Conservation (phyloP, 2,329 filamentous ascomycete species). For the Monosporascus cannonballus region DNA sequence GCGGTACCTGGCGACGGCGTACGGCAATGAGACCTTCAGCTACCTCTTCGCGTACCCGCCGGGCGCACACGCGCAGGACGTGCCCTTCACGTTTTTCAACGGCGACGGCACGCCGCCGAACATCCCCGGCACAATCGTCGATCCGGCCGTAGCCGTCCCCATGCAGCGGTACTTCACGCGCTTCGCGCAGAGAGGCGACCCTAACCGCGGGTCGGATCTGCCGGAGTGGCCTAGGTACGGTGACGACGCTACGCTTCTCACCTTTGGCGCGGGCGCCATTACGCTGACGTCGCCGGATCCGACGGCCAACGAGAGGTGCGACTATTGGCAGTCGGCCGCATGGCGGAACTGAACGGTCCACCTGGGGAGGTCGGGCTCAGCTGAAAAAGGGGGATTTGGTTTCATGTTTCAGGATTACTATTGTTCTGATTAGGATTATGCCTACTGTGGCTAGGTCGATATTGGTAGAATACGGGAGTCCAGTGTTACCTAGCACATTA, state of each 20-base stretch:
- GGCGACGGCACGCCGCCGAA: slow-evolving; percentile 22
- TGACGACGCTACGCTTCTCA: slow-evolving; percentile 8
- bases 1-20: slow-evolving; percentile 40
- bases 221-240: slow-evolving; percentile 20
- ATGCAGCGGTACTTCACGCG: slow-evolving; percentile 31
- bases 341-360: background rate
- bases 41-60: slow-evolving; percentile 49
- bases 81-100: slow-evolving; percentile 47
- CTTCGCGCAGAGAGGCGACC: slow-evolving; percentile 27
- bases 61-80: slow-evolving; percentile 45
- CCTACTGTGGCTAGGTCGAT: too few species aligned
- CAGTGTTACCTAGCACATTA: too few species aligned
- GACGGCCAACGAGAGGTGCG: background rate
- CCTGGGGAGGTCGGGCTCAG: background rate
- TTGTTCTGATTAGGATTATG: too few species aligned
- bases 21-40: slow-evolving; percentile 38
- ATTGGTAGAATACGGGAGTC: too few species aligned
- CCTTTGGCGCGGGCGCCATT: too few species aligned
- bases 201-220: slow-evolving; percentile 14
- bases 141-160: slow-evolving; percentile 23
- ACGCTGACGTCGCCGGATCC: background rate
- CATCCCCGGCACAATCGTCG: slow-evolving; percentile 19
- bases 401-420: too few species aligned
- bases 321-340: background rate
- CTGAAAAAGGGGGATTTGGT: too few species aligned